Evolutionary conservation across 2,329 filamentous ascomycete species (phyloP), one percentile per base, ranked within the genome.

Genomic region (Microdochium paspali): DNA sequence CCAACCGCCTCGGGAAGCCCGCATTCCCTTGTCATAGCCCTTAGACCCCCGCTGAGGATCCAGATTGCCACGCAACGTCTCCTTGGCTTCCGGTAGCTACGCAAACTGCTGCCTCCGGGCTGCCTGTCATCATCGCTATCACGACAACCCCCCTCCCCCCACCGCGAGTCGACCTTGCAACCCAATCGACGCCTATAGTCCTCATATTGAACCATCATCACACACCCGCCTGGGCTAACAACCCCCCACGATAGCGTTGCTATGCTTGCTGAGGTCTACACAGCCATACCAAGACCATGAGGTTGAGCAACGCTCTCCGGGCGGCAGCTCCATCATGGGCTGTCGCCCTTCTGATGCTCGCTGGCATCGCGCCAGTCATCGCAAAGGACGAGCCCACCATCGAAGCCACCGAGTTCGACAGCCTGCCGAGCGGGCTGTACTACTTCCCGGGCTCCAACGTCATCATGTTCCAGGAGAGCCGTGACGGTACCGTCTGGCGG

Each of bases 401-500:
- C 58, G 72, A 76, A 51, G 69, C 73, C 50, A 85, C 72, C 46
- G 66, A 76, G 44, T 87, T 96, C 67, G 71, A 85, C 42, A 73
- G 82, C 57, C 66, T 74, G 47, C 87, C 89, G 1, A 62, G 69
- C 47, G 82, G 82, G 61, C 71, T 96, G 54, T 85, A 86, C 68
- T 98, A 95, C 68, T 97, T 98, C 61, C 84, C 93, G 60, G 87
- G 91, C 64, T 90, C 87, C 54, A 84, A 95, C 63, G 79, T 85
- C 46, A 73, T 95, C 50, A 67, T 97, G 43, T 82, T 89, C 61
- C 82, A 85, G 57, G 86, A 95, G 62, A 60, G 71, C 45, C 65
- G 73, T 13, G 75, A 76, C 35, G 74, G 76, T 50, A 80, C 80
- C 52, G 74, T 95, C 46, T 90, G 84, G 65, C 83, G 87, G 50